Conservation (phyloP, 176 grass and related monocot genomes). For the Melocanna baccifera region DNA sequence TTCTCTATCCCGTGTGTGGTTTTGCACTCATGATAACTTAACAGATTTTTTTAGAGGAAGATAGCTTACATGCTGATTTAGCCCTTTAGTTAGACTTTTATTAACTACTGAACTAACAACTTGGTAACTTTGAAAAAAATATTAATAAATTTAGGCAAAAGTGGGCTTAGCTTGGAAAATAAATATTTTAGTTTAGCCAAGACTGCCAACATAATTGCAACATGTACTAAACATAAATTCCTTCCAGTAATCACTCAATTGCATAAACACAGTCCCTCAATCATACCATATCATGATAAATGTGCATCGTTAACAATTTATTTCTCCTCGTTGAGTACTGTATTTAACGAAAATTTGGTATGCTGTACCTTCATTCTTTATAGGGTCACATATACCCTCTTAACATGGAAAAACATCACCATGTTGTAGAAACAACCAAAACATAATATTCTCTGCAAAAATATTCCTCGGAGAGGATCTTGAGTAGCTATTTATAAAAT, state of each 20-base stretch:
- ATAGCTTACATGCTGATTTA: neutral
- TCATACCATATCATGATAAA: neutral
- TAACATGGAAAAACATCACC: neutral
- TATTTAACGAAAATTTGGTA: neutral
- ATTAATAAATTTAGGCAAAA: neutral
- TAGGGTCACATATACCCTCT: neutral
- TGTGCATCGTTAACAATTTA: neutral
- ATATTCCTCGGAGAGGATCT: neutral
- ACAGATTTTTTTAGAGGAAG: neutral
- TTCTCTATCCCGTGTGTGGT: neutral
- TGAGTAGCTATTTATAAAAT: neutral
- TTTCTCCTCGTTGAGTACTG: neutral
- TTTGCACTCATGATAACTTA: neutral
- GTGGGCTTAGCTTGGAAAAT: neutral
- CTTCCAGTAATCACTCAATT: neutral
- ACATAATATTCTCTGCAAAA: conserved; percentile 5
- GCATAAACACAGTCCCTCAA: neutral
- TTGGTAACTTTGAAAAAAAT: neutral
- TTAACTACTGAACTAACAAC: neutral
- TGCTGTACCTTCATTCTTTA: neutral
- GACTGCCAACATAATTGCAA: neutral
- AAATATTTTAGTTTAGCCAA: neutral
- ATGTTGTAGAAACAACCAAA: neutral
- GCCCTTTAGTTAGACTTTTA: neutral
- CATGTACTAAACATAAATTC: neutral